Base-by-base conservation (phyloP, 371 early-diverging fungal genomes). In the Chytridium lagenaria region DNA sequence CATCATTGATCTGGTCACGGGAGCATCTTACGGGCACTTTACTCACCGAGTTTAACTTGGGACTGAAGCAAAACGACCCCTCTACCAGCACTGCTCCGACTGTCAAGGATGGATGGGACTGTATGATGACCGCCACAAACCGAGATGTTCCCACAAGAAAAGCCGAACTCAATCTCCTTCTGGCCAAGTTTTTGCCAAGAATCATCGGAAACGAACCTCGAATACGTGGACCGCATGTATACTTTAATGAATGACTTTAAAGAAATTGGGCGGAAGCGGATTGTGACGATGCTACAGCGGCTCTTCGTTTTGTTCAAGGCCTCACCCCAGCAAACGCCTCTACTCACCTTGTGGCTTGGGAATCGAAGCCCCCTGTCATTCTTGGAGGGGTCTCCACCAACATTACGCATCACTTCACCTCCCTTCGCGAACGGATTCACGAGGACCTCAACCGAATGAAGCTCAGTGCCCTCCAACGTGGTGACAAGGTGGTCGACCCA, bases 121-220 rank as follows among this genome's bases (percentile, higher is more conserved):
- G 55, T 23, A 52, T 52, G 55, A 26, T n/a, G 16, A 23, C 12
- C 5, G 55, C 55, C 5, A 52, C 55, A 5, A 7, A 22, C 26
- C 55, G 12, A 5, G 12, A 52, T 52, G 55, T 52, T 26, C 5
- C 55, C 12, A 52, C 55, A 10, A 10, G 55, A 7, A 52, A 26
- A n/a, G n/a, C 55, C 55, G 55, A 52, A 52, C 55, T 52, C 55
- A 52, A 7, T 23, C n/a, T 26, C 26, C 55, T n/a, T n/a, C 55
- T 52, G 12, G 26, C 12, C 7, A 52, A 26, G 5, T 52, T 52
- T n/a, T 26, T 5, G 26, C n/a, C 55, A 52, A 52, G 55, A 23
- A n/a, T 5, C 12, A 7, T 15, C 12, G 55, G 55, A 52, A 52
- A 22, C 55, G 16, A 52, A n/a, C 55, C 55, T 52, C 55, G 55